Base-by-base conservation (phyloP, 2,329 filamentous ascomycete species). In the Pseudophaeomoniella oleicola region DNA sequence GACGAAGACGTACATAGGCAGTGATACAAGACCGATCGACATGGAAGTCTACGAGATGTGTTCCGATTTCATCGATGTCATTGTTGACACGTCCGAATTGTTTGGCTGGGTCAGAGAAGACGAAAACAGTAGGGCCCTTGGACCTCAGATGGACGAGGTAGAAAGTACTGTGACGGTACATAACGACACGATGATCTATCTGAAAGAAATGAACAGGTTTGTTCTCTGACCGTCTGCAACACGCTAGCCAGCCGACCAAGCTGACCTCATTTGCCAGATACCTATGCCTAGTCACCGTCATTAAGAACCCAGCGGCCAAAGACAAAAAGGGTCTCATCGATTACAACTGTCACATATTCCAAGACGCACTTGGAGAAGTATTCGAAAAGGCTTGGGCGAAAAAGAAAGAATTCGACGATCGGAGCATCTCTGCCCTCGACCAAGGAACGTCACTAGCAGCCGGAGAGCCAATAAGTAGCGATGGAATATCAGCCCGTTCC, bases 1-100 rank as follows among this genome's bases (percentile, higher is more conserved):
- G 48, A 93, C 84, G 61, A 98, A 98, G 64, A 94, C 98, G 43
- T 98, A 98, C 63, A 93, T 98, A 48, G 90, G 90, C 1, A 94
- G 88, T 4, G 90, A 98, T 56, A 90, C 81, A 18, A 81, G 83
- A 29, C 88, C 88, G 0, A 84, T 88, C 19, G 88, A 96, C 52
- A 90, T 94, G 70, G 81, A 83, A 30, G 88, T 83, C 55, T 98
- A 98, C 57, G 90, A 96, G 62, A 93, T 96, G 52, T 98, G 90
- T 63, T 93, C 85, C 35, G 90, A 98, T 55, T 96, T 94, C 55
- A 94, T 98, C 48, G 90, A 98, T 56, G 86, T 96, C 42, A 93
- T 98, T 43, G 88, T 96, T 40, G 90, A 98, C 55, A 81, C 96
- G 37, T 90, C 85, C 17, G 88, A 96, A 54, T 80, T 98, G 29